Evolutionary conservation across 805 yeast genomes (phyloP).

Genomic region (Pichia exigua): DNA sequence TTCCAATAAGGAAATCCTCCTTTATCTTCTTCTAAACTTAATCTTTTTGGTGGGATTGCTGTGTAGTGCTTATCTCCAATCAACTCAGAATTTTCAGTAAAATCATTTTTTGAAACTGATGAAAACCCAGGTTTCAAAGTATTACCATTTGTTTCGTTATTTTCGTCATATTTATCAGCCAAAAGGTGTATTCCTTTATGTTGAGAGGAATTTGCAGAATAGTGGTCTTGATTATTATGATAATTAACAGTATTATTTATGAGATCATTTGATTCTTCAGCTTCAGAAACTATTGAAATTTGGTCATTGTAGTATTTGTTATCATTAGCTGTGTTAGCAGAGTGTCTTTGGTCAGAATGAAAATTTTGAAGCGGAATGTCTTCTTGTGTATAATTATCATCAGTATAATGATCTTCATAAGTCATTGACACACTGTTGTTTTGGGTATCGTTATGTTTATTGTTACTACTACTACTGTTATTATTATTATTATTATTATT

Average conservation of each 20-base stretch:
- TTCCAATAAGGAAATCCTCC: slow-evolving; percentile 52
- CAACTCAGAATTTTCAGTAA: neutral
- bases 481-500: neutral
- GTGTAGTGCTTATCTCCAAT: slow-evolving; percentile 7
- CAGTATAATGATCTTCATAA: neutral
- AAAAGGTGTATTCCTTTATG: slow-evolving; percentile 33
- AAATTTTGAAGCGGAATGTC: slow-evolving; percentile 5
- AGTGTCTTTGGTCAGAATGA: neutral
- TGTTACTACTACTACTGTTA: neutral
- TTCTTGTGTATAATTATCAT: neutral
- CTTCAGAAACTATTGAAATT: neutral
- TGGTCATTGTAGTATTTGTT: neutral
- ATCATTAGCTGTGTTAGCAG: neutral
- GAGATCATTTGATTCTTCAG: neutral
- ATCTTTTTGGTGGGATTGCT: slow-evolving; percentile 18
- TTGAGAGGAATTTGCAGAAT: neutral
- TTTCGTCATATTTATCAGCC: slow-evolving; percentile 40
- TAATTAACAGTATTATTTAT: neutral
- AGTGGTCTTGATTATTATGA: neutral
- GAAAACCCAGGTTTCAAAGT: slow-evolving; percentile 19
- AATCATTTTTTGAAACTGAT: slow-evolving; percentile 17
- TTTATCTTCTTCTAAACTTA: slow-evolving; percentile 17
- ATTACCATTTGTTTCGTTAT: neutral
- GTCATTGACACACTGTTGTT: neutral
- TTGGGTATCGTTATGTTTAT: neutral